A percentile compares a stretch with the other conserved stretches of the same genome.
Evolutionary conservation across 1,284 basidiomycete genomes (phyloP).

Genomic region (Singerocomus inundabilis): DNA sequence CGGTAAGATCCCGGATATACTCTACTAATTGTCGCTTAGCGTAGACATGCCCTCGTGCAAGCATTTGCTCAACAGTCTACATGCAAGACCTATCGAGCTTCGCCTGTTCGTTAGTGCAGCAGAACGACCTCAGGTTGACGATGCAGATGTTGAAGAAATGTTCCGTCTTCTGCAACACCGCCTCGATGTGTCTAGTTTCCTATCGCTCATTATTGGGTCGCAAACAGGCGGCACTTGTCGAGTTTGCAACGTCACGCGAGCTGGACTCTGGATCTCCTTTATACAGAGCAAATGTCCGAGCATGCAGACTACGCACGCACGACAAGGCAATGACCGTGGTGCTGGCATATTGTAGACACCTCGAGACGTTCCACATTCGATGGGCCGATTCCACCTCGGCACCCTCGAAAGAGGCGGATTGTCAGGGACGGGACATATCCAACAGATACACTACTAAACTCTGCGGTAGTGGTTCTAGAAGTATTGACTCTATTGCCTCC

Average conservation of each 20-base stretch:
- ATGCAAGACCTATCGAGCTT: slow-evolving; percentile 13
- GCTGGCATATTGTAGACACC: slow-evolving; percentile 9
- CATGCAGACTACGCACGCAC: slow-evolving; percentile 10
- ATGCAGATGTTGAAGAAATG: not conserved
- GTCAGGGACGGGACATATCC: slow-evolving; percentile 7
- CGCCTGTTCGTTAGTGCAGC: too few relatives aligned
- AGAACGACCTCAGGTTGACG: too few relatives aligned
- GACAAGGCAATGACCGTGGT: slow-evolving; percentile 15
- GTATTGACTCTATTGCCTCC: not conserved
- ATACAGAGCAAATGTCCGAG: not conserved
- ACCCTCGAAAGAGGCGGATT: not conserved
- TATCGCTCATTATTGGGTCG: slow-evolving; percentile 7
- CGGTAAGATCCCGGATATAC: slow-evolving; percentile 5
- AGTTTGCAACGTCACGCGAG: slow-evolving; percentile 15
- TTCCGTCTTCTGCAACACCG: slow-evolving; percentile 7
- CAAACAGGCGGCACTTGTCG: slow-evolving; percentile 6
- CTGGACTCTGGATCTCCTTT: slow-evolving; percentile 16
- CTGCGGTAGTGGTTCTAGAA: slow-evolving; percentile 11
- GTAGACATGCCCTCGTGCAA: too few relatives aligned
- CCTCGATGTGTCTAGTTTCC: slow-evolving; percentile 10
- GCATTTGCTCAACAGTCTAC: slow-evolving; percentile 1
- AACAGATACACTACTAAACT: slow-evolving; percentile 11
- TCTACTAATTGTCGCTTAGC: slow-evolving; percentile 8
- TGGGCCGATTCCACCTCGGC: slow-evolving; percentile 3
- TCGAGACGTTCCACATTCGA: slow-evolving; percentile 20